phyloP scores from a whole-genome alignment of 495 filamentous ascomycete genomes.

The Xylaria castorea region DNA sequence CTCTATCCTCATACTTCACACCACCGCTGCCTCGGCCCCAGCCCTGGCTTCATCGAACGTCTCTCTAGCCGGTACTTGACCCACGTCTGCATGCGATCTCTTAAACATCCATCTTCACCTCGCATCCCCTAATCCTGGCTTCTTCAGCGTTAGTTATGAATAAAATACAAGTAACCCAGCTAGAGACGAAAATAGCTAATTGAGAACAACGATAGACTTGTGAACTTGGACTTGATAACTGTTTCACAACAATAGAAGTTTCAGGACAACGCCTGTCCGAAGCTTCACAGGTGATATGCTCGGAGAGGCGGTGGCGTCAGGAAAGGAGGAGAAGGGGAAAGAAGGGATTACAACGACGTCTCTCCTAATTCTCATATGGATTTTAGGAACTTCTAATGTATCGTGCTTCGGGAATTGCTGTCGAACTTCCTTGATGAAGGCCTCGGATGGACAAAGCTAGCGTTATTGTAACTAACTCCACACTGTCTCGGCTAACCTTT shows the following conservation, averaged over 20 bases:
- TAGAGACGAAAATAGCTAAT: not conserved
- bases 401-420: conserved; percentile 23
- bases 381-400: conserved; percentile 32
- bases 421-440: conserved; percentile 34
- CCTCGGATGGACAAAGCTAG: conserved; percentile 36
- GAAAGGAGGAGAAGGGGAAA: not conserved
- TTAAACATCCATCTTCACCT: not conserved
- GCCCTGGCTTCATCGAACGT: too few relatives aligned
- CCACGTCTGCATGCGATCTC: not conserved
- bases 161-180: not conserved
- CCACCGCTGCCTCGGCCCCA: too few relatives aligned
- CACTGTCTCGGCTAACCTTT: conserved; percentile 32
- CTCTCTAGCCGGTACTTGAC: not conserved
- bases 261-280: not conserved
- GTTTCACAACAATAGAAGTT: not conserved
- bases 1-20: too few relatives aligned
- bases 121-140: too few relatives aligned
- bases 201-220: not conserved
- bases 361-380: conserved; percentile 33
- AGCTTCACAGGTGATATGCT: not conserved
- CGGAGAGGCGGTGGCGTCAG: not conserved
- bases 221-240: not conserved
- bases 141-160: not conserved
- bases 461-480: conserved; percentile 40
- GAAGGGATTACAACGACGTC: conserved; percentile 14